Evolutionary conservation across 1,284 basidiomycete genomes (phyloP).

Genomic region (Trichosporon ovoides): DNA sequence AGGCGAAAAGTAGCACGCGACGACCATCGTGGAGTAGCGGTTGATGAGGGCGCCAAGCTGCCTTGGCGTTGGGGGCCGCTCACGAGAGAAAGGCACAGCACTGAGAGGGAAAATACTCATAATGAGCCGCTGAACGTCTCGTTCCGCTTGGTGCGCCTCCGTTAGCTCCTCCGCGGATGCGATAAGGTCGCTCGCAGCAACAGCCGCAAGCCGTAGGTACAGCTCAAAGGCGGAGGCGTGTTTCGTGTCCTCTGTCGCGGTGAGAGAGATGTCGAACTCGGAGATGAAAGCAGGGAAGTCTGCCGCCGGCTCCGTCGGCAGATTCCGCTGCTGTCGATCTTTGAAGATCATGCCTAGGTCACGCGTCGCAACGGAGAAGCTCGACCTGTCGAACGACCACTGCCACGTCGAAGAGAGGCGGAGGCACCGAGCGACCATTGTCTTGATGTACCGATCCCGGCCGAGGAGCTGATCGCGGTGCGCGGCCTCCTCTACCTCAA

Average conservation of each 20-base stretch:
- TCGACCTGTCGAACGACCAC: conserved; percentile 64
- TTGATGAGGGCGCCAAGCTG: conserved; percentile 81
- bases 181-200: conserved; percentile 47
- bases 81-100: conserved; percentile 58
- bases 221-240: conserved; percentile 70
- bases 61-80: conserved; percentile 54
- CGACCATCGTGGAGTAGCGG: conserved; percentile 69
- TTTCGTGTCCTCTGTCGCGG: conserved; percentile 53
- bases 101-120: conserved; percentile 70
- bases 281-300: conserved; percentile 76
- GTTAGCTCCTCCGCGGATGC: conserved; percentile 29
- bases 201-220: conserved; percentile 58
- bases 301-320: conserved; percentile 62
- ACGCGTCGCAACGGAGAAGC: conserved; percentile 60
- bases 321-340: conserved; percentile 69
- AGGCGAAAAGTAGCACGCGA: conserved; percentile 70
- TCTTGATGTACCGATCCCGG: conserved; percentile 69
- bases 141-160: conserved; percentile 49
- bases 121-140: conserved; percentile 65
- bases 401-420: conserved; percentile 65
- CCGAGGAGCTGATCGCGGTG: conserved; percentile 54
- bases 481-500: conserved; percentile 53
- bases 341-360: conserved; percentile 72
- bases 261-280: conserved; percentile 56
- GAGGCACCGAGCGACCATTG: conserved; percentile 69